Evolutionary conservation across 352 stramenopile genomes (phyloP).

Genomic region (Phytopythium vexans): DNA sequence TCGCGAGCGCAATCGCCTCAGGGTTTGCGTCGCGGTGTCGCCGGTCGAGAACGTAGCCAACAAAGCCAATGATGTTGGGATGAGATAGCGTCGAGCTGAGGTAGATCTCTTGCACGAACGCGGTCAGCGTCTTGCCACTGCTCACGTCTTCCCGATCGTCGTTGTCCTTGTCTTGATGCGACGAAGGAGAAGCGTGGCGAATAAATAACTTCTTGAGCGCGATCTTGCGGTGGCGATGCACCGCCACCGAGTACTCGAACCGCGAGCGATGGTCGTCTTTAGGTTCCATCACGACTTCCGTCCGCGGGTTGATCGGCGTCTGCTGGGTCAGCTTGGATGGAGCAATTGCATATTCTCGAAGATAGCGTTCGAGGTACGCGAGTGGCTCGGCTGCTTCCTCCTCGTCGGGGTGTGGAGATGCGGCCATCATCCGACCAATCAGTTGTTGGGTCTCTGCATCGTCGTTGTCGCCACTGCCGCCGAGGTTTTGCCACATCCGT

Average conservation of each 20-base stretch:
- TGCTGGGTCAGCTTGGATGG: not conserved
- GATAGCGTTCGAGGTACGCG: conserved; percentile 12
- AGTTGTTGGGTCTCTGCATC: conserved; percentile 4
- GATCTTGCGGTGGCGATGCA: conserved; percentile 7
- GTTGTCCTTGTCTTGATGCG: not conserved
- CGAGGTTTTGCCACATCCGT: not conserved
- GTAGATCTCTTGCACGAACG: conserved; percentile 23
- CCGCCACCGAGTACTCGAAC: conserved; percentile 25
- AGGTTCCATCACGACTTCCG: conserved; percentile 7
- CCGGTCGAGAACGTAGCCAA: conserved; percentile 18
- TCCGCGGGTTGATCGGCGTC: conserved; percentile 8
- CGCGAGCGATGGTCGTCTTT: not conserved
- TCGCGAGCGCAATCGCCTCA: conserved; percentile 26
- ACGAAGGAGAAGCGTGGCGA: not conserved
- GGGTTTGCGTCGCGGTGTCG: not conserved
- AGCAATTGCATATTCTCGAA: conserved; percentile 14
- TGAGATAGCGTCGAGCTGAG: conserved; percentile 25
- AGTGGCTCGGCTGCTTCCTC: conserved; percentile 3
- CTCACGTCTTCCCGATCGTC: not conserved
- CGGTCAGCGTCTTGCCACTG: conserved; percentile 8
- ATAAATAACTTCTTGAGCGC: conserved; percentile 2
- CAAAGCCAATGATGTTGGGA: conserved; percentile 23
- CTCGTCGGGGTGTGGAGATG: not conserved
- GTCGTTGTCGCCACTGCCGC: too few relatives aligned
- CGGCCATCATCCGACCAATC: conserved; percentile 2